These are phyloP conservation scores for Aspergillus sclerotioniger DNA, from an alignment of 495 filamentous ascomycete species.

Conservation along the genomic window DNA sequence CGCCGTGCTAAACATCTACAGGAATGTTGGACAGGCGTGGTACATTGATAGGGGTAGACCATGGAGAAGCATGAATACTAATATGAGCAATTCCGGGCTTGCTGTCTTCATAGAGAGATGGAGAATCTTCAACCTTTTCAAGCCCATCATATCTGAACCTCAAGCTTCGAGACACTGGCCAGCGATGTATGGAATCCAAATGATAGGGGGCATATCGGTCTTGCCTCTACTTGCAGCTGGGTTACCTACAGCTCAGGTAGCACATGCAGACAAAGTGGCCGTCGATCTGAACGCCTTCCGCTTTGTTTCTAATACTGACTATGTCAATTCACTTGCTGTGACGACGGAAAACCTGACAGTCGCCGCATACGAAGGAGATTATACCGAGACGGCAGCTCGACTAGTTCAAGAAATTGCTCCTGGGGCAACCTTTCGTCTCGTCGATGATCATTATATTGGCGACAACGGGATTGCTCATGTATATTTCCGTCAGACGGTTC, in stretches of 20 bases:
- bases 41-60: not conserved
- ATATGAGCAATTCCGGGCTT: too few relatives aligned
- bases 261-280: not conserved
- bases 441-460: constrained; percentile 17
- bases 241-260: not conserved
- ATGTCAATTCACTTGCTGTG: not conserved
- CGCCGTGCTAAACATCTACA: not conserved
- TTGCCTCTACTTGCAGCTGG: not conserved
- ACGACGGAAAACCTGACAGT: too few relatives aligned
- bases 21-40: not conserved
- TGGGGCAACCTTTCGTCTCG: constrained; percentile 7
- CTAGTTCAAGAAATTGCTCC: constrained; percentile 6
- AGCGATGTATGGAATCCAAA: not conserved
- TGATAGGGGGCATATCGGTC: not conserved
- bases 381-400: constrained; percentile 5
- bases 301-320: not conserved
- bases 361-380: not conserved
- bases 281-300: not conserved
- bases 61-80: too few relatives aligned
- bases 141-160: too few relatives aligned
- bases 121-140: too few relatives aligned
- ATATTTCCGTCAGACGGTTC: constrained; percentile 52
- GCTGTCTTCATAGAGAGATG: too few relatives aligned
- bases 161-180: too few relatives aligned
- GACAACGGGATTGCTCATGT: constrained; percentile 50